A percentile compares a stretch with the other conserved stretches of the same genome.
Evolutionary conservation across 345 rosid species (phyloP).

Genomic region (Gossypioides kirkii): DNA sequence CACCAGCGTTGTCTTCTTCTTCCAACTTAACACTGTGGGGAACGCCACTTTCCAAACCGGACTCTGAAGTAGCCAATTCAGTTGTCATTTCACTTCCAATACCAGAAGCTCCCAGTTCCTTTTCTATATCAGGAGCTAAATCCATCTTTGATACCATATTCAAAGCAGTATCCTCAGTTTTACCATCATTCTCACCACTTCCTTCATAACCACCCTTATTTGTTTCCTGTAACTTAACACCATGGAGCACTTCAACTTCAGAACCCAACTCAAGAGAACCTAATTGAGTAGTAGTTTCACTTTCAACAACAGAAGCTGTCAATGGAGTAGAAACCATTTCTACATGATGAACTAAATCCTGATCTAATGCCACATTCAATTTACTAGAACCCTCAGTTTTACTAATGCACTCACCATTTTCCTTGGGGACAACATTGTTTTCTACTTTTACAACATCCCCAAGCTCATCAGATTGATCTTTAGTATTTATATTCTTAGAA

Average conservation of each 20-base stretch:
- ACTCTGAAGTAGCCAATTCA: slow-evolving; percentile 17
- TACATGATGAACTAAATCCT: slow-evolving; percentile 11
- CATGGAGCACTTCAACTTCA: neutral
- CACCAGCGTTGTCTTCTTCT: slow-evolving; percentile 7
- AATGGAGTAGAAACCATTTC: slow-evolving; percentile 7
- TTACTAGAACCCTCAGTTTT: neutral
- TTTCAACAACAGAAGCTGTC: slow-evolving; percentile 8
- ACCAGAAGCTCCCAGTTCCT: slow-evolving; percentile 3
- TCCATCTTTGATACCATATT: neutral
- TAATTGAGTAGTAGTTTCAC: slow-evolving; percentile 14
- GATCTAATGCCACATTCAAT: neutral
- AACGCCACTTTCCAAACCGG: slow-evolving; percentile 8
- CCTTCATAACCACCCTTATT: neutral
- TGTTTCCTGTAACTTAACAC: neutral
- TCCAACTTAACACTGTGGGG: neutral
- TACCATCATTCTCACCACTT: neutral
- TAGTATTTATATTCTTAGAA: slow-evolving; percentile 9
- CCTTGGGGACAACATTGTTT: slow-evolving; percentile 16
- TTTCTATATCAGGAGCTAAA: slow-evolving; percentile 17
- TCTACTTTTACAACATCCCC: slow-evolving; percentile 16
- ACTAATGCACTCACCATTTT: slow-evolving; percentile 2
- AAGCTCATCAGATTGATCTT: slow-evolving; percentile 17
- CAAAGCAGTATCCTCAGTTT: neutral
- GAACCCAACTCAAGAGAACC: slow-evolving; percentile 20
- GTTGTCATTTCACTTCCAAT: slow-evolving; percentile 15